Percentiles rank a stretch among this genome's conserved stretches.
phyloP scores from a whole-genome alignment of 257 asterid genomes.

The Nicotiana tabacum region DNA sequence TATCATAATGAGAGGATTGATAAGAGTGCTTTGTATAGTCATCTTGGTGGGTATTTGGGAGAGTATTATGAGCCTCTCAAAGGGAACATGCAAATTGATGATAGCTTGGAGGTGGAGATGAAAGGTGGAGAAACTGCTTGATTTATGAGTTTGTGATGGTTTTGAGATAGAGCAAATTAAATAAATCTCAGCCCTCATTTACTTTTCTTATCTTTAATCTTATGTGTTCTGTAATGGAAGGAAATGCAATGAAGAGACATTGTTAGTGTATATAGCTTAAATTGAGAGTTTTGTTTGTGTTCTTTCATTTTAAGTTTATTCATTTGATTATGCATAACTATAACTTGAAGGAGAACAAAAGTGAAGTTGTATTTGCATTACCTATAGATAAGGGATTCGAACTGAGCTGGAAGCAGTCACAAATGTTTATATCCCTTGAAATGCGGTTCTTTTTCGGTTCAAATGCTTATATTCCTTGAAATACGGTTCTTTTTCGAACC shows the following conservation, averaged over 20 bases:
- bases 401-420: too few species aligned
- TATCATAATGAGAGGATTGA: constrained; percentile 87
- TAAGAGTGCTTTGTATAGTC: constrained; percentile 75
- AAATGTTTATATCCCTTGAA: too few species aligned
- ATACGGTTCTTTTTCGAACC: too few species aligned
- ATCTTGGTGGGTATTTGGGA: constrained; percentile 93
- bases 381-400: too few species aligned
- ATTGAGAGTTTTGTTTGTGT: neutral
- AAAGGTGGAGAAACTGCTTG: constrained; percentile 5
- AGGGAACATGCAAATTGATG: constrained; percentile 88
- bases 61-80: constrained; percentile 85
- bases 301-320: neutral
- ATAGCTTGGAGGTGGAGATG: constrained; percentile 1
- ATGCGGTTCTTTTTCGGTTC: too few species aligned
- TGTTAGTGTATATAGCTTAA: neutral
- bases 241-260: neutral
- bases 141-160: neutral
- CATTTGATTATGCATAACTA: neutral
- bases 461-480: too few species aligned
- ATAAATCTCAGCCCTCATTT: neutral
- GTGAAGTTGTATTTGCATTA: too few species aligned
- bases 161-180: neutral
- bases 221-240: neutral
- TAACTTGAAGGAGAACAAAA: too few species aligned
- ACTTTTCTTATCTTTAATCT: neutral